These are phyloP conservation scores for Anisodus acutangulus DNA, from an alignment of 257 asterid species.

Conservation along the genomic window DNA sequence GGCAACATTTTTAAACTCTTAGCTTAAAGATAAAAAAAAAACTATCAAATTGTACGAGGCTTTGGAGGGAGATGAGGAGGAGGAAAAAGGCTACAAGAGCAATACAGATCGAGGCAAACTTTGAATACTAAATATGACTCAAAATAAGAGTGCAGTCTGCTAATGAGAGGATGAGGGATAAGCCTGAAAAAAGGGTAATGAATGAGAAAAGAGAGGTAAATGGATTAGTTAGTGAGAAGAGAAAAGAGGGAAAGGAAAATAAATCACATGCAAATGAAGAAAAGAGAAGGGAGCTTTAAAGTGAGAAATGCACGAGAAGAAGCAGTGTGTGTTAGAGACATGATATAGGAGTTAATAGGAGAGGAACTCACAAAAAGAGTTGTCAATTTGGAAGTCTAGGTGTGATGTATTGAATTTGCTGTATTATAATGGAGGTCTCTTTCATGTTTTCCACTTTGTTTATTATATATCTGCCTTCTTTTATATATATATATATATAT, in stretches of 20 bases:
- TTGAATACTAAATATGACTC: too few relatives aligned
- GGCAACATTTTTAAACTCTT: conserved; percentile 61
- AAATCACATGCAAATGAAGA: conserved; percentile 49
- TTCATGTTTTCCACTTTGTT: not conserved
- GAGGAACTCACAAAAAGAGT: conserved; percentile 12
- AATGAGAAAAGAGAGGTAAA: not conserved
- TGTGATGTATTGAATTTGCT: not conserved
- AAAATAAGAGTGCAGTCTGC: too few relatives aligned
- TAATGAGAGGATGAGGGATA: too few relatives aligned
- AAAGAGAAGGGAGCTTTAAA: conserved; percentile 35
- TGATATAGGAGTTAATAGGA: conserved; percentile 32
- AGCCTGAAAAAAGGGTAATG: not conserved
- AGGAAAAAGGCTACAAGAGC: not conserved
- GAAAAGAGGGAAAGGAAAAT: not conserved
- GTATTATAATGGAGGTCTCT: conserved; percentile 7
- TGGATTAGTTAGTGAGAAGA: not conserved
- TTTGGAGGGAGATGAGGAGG: conserved; percentile 15
- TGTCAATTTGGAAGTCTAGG: not conserved
- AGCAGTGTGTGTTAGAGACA: conserved; percentile 46
- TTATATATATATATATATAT: too few relatives aligned
- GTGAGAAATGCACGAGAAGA: conserved; percentile 58
- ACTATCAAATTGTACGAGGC: not conserved
- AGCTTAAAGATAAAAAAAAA: not conserved
- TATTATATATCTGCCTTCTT: not conserved
- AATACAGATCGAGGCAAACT: not conserved